phyloP scores from a whole-genome alignment of 2,329 filamentous ascomycete species.

The Colletotrichum sp. region DNA sequence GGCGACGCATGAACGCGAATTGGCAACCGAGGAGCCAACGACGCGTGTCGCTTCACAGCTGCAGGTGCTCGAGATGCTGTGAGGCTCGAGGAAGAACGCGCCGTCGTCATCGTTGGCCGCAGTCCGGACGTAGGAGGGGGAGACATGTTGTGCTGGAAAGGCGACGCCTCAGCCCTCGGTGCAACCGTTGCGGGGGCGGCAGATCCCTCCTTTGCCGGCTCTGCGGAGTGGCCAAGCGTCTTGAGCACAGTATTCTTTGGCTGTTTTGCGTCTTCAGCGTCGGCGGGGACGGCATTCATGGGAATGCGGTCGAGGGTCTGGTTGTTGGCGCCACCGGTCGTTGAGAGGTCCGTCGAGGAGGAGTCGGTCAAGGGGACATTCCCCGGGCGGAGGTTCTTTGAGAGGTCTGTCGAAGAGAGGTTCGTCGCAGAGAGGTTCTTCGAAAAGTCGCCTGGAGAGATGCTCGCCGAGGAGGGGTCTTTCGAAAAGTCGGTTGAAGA shows the following conservation, averaged over 20 bases:
- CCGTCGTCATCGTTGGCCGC: background rate
- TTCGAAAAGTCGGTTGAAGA: too few relatives aligned
- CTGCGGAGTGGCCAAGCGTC: background rate
- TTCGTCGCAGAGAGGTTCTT: background rate
- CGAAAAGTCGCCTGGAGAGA: too few relatives aligned
- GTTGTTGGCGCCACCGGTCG: background rate
- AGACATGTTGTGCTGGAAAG: background rate
- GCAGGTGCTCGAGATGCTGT: background rate
- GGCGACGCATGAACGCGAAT: background rate
- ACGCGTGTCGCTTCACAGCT: background rate
- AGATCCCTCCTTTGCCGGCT: background rate
- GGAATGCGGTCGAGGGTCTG: background rate
- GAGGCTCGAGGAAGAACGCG: background rate
- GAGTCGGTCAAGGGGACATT: background rate
- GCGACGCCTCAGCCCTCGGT: background rate
- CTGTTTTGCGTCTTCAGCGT: background rate
- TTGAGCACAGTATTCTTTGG: background rate
- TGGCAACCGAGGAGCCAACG: background rate
- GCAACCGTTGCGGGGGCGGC: background rate
- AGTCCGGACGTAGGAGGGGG: background rate
- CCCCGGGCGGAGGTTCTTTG: accelerated
- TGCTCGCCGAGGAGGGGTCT: too few relatives aligned
- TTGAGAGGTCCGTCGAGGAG: background rate
- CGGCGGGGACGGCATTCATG: background rate
- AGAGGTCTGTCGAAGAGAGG: background rate